Conservation (phyloP, 495 filamentous ascomycete species). For the Daldinia decipiens region DNA sequence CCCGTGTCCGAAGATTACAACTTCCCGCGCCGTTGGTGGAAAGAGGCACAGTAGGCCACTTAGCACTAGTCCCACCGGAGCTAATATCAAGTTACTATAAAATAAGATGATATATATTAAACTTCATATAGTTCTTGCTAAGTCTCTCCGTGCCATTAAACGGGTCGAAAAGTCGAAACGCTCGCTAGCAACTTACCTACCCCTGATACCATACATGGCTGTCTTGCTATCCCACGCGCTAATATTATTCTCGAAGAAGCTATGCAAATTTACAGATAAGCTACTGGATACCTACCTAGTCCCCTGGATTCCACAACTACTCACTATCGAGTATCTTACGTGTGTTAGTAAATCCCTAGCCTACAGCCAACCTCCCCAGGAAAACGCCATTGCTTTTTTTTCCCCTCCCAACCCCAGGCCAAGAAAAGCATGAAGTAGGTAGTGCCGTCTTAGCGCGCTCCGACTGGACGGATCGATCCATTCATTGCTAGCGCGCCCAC, state of each 20-base stretch:
- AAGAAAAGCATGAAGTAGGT: not conserved
- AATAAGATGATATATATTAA: not conserved
- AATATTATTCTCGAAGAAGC: too few species aligned
- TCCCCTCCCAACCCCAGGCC: not conserved
- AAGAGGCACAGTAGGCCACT: not conserved
- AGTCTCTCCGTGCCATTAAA: not conserved
- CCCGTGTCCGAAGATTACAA: slow-evolving; percentile 1
- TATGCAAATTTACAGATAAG: too few species aligned
- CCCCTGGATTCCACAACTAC: too few species aligned
- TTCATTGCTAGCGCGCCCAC: not conserved
- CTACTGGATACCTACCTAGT: too few species aligned
- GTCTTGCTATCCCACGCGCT: too few species aligned
- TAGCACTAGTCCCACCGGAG: not conserved
- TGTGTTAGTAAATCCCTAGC: not conserved
- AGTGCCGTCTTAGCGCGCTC: not conserved
- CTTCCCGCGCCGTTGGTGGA: not conserved
- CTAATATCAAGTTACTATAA: not conserved
- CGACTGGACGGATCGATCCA: not conserved
- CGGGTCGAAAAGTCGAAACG: not conserved
- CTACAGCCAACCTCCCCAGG: not conserved
- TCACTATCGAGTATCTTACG: too few species aligned
- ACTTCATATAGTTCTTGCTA: not conserved
- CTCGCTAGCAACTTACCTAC: too few species aligned
- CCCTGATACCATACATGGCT: too few species aligned
- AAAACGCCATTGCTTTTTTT: not conserved